phyloP scores from a whole-genome alignment of 192 early-diverging fungal genomes.

The Coemansia sp. region DNA sequence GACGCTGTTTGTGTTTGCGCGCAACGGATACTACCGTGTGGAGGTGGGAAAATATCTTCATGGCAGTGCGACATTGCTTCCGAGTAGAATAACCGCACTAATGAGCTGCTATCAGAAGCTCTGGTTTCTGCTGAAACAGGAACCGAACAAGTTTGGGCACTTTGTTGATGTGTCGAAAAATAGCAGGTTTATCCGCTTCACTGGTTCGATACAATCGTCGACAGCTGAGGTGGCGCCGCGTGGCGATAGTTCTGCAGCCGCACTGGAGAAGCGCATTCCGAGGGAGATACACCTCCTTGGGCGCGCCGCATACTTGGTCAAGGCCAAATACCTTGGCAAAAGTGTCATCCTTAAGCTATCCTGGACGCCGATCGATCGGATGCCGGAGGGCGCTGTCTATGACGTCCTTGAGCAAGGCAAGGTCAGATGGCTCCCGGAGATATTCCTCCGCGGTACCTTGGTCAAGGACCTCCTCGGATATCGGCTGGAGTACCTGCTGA shows the following conservation, averaged over 20 bases:
- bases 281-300: neutral
- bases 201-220: neutral
- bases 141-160: neutral
- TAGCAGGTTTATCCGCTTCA: neutral
- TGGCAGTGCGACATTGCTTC: accelerated
- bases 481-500: conserved; percentile 11
- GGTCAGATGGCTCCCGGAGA: neutral
- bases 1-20: conserved; percentile 6
- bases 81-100: neutral
- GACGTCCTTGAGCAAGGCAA: neutral
- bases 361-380: neutral
- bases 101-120: neutral
- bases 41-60: neutral
- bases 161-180: neutral
- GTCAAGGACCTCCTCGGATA: conserved; percentile 8
- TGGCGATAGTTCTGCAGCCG: neutral
- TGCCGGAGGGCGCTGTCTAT: conserved; percentile 13
- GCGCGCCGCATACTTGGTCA: neutral
- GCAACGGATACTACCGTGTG: neutral
- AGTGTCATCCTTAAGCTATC: conserved; percentile 1
- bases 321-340: neutral
- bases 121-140: conserved; percentile 6
- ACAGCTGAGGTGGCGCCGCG: neutral
- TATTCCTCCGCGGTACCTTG: conserved; percentile 5
- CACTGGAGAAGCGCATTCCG: neutral